phyloP scores from a whole-genome alignment of 139 green algal species.

The Penium margaritaceum region DNA sequence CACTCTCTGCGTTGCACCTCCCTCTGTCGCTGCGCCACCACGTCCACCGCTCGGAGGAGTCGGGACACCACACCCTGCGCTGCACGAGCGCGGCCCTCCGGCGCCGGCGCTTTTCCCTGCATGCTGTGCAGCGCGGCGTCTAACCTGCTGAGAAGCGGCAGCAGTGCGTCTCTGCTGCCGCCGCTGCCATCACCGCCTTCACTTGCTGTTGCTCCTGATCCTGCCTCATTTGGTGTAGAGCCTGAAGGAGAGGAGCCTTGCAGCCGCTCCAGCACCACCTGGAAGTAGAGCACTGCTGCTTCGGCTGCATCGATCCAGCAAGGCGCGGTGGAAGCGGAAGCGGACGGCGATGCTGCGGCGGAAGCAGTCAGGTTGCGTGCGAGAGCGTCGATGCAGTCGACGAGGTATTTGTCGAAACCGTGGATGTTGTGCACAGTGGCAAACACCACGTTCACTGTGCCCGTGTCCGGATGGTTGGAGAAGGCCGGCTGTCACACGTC shows the following conservation, averaged over 20 bases:
- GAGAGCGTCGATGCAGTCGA: constrained; percentile 17
- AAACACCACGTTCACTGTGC: constrained; percentile 19
- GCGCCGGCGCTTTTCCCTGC: constrained; percentile 29
- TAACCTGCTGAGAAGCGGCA: background rate
- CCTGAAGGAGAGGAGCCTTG: too few species aligned
- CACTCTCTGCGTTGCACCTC: constrained; percentile 1
- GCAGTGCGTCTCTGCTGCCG: background rate
- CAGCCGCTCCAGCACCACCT: background rate
- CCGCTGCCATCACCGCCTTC: background rate
- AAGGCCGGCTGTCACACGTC: constrained; percentile 13
- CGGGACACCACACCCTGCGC: background rate
- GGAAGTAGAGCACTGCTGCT: background rate
- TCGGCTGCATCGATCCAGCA: background rate
- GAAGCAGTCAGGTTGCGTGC: background rate
- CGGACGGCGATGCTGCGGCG: background rate
- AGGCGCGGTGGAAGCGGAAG: background rate
- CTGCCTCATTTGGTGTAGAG: too few species aligned
- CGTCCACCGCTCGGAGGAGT: background rate
- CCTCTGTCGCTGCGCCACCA: background rate
- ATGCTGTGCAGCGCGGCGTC: background rate
- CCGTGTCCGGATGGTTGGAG: constrained; percentile 35
- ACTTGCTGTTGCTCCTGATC: too few species aligned
- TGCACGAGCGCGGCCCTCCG: background rate
- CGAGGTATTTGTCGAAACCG: constrained; percentile 28
- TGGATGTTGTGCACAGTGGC: constrained; percentile 22